Evolutionary conservation across 176 grass and related monocot genomes (phyloP).

Genomic region (Chrysopogon serrulatus): DNA sequence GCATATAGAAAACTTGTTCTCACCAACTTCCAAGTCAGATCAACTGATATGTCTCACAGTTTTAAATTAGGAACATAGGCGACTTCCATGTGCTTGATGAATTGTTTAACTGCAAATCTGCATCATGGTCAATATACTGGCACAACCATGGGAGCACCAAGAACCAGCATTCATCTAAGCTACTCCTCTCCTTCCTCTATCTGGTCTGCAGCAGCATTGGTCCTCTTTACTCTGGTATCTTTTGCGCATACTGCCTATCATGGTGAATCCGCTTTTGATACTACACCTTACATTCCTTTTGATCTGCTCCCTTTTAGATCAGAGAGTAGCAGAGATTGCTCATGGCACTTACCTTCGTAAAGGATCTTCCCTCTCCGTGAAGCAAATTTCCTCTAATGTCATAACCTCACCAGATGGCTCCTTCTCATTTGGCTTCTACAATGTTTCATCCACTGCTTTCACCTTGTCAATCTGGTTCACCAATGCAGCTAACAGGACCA

Average conservation of each 20-base stretch:
- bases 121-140: neutral
- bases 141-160: neutral
- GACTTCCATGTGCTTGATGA: neutral
- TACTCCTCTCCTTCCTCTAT: neutral
- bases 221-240: neutral
- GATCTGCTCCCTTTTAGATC: neutral
- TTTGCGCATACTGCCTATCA: neutral
- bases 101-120: neutral
- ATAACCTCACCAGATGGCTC: neutral
- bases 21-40: neutral
- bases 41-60: neutral
- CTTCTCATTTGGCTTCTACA: constrained; percentile 36
- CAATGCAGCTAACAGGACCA: neutral
- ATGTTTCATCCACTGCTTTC: constrained; percentile 18
- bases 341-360: neutral
- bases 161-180: neutral
- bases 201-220: neutral
- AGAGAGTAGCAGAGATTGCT: neutral
- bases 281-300: neutral
- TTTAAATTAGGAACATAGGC: neutral
- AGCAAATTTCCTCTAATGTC: neutral
- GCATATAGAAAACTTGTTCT: neutral
- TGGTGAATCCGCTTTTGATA: neutral
- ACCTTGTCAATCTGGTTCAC: constrained; percentile 39
- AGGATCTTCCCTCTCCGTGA: neutral